Conservation (phyloP, 1,284 basidiomycete genomes). For the Trichosporon asahii region DNA sequence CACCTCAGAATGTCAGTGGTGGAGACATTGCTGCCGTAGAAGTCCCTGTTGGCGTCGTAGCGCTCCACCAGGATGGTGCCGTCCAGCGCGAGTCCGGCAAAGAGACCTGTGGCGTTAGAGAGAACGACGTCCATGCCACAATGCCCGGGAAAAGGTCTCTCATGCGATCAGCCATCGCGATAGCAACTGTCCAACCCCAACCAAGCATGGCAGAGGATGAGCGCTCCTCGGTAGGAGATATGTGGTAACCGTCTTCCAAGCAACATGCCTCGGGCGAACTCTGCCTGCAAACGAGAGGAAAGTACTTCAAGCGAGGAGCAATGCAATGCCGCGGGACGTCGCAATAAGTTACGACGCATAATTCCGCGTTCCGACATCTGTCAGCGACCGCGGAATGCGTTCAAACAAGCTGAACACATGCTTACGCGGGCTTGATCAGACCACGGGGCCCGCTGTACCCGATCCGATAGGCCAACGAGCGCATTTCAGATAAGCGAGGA, state of each 20-base stretch:
- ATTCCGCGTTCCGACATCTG: neutral
- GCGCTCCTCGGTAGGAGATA: neutral
- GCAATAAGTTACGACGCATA: neutral
- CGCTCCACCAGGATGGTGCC: conserved; percentile 93
- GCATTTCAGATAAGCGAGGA: neutral
- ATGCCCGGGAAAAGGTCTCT: neutral
- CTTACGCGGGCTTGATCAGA: neutral
- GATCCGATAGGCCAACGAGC: neutral
- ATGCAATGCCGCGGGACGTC: neutral
- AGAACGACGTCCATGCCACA: neutral
- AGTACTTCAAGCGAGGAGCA: neutral
- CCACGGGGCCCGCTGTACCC: neutral
- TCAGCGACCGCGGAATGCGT: neutral
- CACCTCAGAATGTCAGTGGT: conserved; percentile 75
- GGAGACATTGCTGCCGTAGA: conserved; percentile 89
- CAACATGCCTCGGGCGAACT: neutral
- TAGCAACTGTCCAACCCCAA: neutral
- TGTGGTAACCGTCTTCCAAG: neutral
- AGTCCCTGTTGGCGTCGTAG: conserved; percentile 88
- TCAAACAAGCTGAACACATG: neutral
- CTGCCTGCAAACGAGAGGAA: neutral
- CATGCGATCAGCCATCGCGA: neutral
- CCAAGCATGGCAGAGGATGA: no score
- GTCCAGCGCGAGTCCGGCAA: conserved; percentile 90
- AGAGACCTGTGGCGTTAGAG: conserved; percentile 63